A percentile compares a stretch with the other conserved stretches of the same genome.
phyloP scores from a whole-genome alignment of 1,139 yeast genomes.

The Eremothecium gossypii region DNA sequence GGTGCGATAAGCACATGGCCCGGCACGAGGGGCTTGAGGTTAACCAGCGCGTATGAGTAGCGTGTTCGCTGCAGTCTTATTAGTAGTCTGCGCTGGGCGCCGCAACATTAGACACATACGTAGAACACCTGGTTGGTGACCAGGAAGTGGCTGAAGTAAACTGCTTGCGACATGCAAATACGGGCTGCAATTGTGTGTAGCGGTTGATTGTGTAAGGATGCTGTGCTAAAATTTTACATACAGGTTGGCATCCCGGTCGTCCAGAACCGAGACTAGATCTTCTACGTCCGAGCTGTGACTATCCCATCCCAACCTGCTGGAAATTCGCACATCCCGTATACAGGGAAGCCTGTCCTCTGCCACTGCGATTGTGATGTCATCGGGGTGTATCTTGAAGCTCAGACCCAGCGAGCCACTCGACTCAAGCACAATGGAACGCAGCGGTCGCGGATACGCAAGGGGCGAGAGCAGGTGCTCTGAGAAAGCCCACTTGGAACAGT shows the following conservation, averaged over 20 bases:
- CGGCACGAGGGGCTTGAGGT: slow-evolving; percentile 79
- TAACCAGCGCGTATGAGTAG: slow-evolving; percentile 72
- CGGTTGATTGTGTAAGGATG: background rate
- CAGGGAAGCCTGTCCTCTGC: slow-evolving; percentile 67
- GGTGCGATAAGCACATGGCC: slow-evolving; percentile 92
- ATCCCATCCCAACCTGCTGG: slow-evolving; percentile 84
- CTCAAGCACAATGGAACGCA: slow-evolving; percentile 58
- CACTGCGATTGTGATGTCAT: slow-evolving; percentile 78
- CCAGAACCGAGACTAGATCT: slow-evolving; percentile 42
- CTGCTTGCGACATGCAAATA: slow-evolving; percentile 5
- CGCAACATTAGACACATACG: slow-evolving; percentile 10
- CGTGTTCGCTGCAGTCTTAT: slow-evolving; percentile 35
- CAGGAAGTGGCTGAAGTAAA: slow-evolving; percentile 27
- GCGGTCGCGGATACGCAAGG: slow-evolving; percentile 38
- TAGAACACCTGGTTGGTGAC: slow-evolving; percentile 30
- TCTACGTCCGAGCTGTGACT: slow-evolving; percentile 60
- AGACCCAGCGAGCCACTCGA: slow-evolving; percentile 88
- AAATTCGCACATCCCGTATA: slow-evolving; percentile 53
- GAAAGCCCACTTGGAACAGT: slow-evolving; percentile 58
- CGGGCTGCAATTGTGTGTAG: background rate
- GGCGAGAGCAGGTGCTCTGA: slow-evolving; percentile 41
- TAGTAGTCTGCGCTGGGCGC: background rate
- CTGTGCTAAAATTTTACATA: slow-evolving; percentile 25
- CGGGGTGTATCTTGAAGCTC: slow-evolving; percentile 71
- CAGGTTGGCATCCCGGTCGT: slow-evolving; percentile 34